Evolutionary conservation across 2,329 filamentous ascomycete genomes (phyloP).

Genomic region (Hortaea werneckii): DNA sequence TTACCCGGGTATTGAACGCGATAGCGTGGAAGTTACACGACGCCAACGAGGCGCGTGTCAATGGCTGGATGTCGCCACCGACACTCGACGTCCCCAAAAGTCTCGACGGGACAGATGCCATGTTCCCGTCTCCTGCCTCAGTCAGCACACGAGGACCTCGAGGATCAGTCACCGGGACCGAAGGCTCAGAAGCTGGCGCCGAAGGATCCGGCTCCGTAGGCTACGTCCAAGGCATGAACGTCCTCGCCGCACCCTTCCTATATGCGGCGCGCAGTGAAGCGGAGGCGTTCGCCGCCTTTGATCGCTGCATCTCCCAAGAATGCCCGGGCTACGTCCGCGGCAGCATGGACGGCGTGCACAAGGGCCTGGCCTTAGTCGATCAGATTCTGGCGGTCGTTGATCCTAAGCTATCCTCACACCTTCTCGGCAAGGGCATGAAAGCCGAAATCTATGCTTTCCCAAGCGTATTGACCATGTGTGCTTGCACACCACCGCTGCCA

Average conservation of each 20-base stretch:
- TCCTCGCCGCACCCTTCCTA: slow-evolving; percentile 87
- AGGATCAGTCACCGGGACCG: slow-evolving; percentile 44
- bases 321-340: slow-evolving; percentile 90
- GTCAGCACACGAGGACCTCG: slow-evolving; percentile 24
- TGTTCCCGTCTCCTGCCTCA: slow-evolving; percentile 25
- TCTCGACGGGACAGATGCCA: slow-evolving; percentile 38
- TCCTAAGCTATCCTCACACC: slow-evolving; percentile 71
- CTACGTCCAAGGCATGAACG: slow-evolving; percentile 99
- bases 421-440: slow-evolving; percentile 76
- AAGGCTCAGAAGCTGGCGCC: slow-evolving; percentile 50
- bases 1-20: slow-evolving; percentile 89
- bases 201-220: slow-evolving; percentile 52
- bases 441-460: slow-evolving; percentile 96
- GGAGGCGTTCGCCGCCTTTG: slow-evolving; percentile 86
- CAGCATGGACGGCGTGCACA: slow-evolving; percentile 95
- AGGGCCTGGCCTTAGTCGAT: slow-evolving; percentile 81
- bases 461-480: slow-evolving; percentile 85
- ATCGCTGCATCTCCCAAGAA: slow-evolving; percentile 76
- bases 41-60: slow-evolving; percentile 49
- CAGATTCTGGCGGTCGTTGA: slow-evolving; percentile 87
- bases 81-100: slow-evolving; percentile 40
- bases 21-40: slow-evolving; percentile 91
- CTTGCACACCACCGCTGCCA: slow-evolving; percentile 87
- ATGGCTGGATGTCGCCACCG: slow-evolving; percentile 41
- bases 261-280: slow-evolving; percentile 91